Conservation (phyloP, 169 alveolate species). For the Plasmodium coatneyi region DNA sequence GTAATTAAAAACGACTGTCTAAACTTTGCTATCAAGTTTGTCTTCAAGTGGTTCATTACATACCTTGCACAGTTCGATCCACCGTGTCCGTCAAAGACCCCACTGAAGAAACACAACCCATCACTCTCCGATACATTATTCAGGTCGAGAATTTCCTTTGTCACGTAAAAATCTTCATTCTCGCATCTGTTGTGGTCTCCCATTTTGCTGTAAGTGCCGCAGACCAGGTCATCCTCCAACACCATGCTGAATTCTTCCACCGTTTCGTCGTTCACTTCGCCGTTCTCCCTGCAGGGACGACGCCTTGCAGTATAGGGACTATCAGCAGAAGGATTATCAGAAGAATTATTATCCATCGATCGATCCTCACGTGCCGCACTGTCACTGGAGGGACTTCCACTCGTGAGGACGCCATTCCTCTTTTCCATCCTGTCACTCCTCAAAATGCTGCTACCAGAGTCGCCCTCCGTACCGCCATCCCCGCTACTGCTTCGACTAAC, state of each 20-base stretch:
- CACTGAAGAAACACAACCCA: conserved; percentile 86
- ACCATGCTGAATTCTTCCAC: conserved; percentile 78
- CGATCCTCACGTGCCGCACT: neutral
- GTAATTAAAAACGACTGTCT: conserved; percentile 80
- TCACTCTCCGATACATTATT: conserved; percentile 80
- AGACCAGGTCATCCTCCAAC: conserved; percentile 80
- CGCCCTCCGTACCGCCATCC: neutral
- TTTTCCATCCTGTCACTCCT: neutral
- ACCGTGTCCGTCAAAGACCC: conserved; percentile 88
- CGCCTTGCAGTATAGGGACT: neutral
- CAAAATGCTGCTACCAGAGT: neutral
- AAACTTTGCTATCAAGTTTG: conserved; percentile 83
- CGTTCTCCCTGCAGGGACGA: neutral
- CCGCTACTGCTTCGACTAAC: neutral
- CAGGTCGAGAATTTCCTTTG: conserved; percentile 83
- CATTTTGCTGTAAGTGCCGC: conserved; percentile 79
- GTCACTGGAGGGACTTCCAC: neutral
- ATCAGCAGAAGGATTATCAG: neutral
- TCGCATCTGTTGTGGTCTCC: conserved; percentile 77
- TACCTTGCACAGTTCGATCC: conserved; percentile 89
- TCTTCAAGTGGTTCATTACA: conserved; percentile 84
- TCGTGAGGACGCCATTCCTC: neutral
- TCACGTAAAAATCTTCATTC: conserved; percentile 84
- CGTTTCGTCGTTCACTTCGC: conserved; percentile 33
- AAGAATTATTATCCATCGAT: neutral